These are phyloP conservation scores for Ogataea pilisensis DNA, from an alignment of 805 yeast genomes.

Conservation along the genomic window DNA sequence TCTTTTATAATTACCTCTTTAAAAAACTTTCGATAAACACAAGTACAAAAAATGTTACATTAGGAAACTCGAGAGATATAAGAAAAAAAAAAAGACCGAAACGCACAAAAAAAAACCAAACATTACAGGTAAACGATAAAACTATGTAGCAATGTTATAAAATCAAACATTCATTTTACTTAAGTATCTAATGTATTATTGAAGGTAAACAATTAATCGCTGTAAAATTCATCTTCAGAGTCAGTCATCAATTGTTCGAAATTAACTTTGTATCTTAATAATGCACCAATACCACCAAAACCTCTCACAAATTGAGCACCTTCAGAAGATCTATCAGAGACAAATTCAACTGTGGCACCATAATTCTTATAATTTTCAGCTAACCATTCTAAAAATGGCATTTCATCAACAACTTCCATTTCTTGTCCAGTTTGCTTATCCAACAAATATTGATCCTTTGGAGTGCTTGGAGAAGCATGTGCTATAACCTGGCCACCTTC, in stretches of 20 bases:
- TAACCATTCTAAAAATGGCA: conserved; percentile 90
- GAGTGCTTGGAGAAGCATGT: conserved; percentile 66
- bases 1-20: no score
- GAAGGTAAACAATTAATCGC: conserved; percentile 40
- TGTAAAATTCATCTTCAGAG: conserved; percentile 77
- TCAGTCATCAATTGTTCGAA: conserved; percentile 93
- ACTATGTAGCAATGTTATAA: not conserved
- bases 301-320: conserved; percentile 98
- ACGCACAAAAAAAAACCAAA: not conserved
- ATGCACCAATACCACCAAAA: conserved; percentile 98
- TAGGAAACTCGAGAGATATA: not conserved
- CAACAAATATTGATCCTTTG: conserved; percentile 68
- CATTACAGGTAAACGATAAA: no score
- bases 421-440: conserved; percentile 88
- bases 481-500: conserved; percentile 76
- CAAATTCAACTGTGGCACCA: conserved; percentile 96
- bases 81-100: not conserved
- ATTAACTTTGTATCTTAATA: conserved; percentile 93
- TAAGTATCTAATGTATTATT: no score
- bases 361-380: conserved; percentile 93
- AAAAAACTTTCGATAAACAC: no score
- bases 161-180: no score
- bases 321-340: conserved; percentile 93
- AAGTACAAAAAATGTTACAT: no score
- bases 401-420: conserved; percentile 84